Evolutionary conservation across 148 eudicot genomes (phyloP).

Genomic region (Rhododendron kiyosumense): DNA sequence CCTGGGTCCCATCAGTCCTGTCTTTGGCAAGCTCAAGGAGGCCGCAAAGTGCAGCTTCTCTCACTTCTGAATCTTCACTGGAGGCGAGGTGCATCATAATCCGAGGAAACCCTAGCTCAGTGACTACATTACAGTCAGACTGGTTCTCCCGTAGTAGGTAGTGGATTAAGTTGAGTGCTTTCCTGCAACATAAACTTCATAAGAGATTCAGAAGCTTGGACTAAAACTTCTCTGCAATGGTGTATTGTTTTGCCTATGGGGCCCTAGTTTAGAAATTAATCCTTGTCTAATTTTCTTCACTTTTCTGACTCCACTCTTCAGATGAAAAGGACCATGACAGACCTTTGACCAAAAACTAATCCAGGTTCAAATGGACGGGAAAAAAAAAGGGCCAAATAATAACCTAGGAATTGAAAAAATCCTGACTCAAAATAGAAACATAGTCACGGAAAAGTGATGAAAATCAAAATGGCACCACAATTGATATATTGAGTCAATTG

Average conservation of each 20-base stretch:
- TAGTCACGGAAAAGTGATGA: background rate
- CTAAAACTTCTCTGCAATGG: background rate
- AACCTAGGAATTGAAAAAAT: background rate
- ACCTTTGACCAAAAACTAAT: background rate
- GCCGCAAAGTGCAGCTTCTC: conserved; percentile 81
- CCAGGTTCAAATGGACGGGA: background rate
- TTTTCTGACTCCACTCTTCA: background rate
- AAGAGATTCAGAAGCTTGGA: background rate
- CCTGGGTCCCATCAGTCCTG: conserved; percentile 18
- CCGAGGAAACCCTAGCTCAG: conserved; percentile 80
- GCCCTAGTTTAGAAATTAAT: background rate
- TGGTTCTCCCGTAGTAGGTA: conserved; percentile 65
- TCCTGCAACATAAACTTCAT: conserved; percentile 48
- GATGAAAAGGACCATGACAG: background rate
- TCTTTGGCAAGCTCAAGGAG: conserved; percentile 62
- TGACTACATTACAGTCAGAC: conserved; percentile 43
- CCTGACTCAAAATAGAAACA: background rate
- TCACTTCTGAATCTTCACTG: conserved; percentile 58
- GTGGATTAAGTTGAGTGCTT: conserved; percentile 83
- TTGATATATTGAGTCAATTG: background rate
- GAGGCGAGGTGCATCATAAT: conserved; percentile 77
- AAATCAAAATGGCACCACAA: background rate
- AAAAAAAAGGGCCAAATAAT: background rate
- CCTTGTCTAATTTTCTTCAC: background rate
- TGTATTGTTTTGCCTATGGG: background rate